Conservation (phyloP, 1,284 basidiomycete species). For the Rhodofomes roseus region DNA sequence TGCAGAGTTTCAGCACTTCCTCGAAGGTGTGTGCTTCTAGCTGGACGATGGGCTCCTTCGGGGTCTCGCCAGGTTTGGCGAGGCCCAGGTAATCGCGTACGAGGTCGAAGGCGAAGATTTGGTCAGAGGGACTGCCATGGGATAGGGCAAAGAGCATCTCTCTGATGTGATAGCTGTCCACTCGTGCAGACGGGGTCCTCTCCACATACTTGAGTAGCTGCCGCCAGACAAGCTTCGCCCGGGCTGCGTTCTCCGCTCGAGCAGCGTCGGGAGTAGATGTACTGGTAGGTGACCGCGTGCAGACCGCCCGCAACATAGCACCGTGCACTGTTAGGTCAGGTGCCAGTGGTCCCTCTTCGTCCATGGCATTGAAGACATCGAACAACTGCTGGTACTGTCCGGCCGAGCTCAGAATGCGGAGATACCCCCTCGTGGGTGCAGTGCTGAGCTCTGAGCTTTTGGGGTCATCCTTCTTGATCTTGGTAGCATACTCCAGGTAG, state of each 20-base stretch:
- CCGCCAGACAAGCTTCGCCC: constrained; percentile 67
- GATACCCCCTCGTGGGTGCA: constrained; percentile 52
- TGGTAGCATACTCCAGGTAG: constrained; percentile 45
- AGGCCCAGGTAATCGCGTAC: constrained; percentile 62
- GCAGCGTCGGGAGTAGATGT: constrained; percentile 1
- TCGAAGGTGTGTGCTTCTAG: constrained; percentile 46
- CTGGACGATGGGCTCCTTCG: constrained; percentile 33
- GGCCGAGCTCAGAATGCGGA: constrained; percentile 57
- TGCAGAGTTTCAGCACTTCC: constrained; percentile 54
- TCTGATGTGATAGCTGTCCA: constrained; percentile 51
- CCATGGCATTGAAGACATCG: constrained; percentile 66
- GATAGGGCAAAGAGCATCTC: constrained; percentile 49
- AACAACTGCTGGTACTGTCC: constrained; percentile 60
- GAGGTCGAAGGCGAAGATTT: constrained; percentile 60
- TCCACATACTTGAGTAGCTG: constrained; percentile 51
- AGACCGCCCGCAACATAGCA: constrained; percentile 55
- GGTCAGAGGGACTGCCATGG: constrained; percentile 52
- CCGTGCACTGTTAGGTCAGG: constrained; percentile 57
- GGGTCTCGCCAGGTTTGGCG: constrained; percentile 37
- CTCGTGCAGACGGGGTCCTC: constrained; percentile 36
- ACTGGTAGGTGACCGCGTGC: constrained; percentile 18
- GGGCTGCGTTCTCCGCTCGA: constrained; percentile 34
- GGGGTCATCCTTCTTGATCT: constrained; percentile 45
- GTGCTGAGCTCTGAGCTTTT: constrained; percentile 40
- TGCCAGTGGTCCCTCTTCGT: constrained; percentile 50